Evolutionary conservation across 768 basidiomycete genomes (phyloP).

Genomic region (Hygrophoropsis aurantiaca): DNA sequence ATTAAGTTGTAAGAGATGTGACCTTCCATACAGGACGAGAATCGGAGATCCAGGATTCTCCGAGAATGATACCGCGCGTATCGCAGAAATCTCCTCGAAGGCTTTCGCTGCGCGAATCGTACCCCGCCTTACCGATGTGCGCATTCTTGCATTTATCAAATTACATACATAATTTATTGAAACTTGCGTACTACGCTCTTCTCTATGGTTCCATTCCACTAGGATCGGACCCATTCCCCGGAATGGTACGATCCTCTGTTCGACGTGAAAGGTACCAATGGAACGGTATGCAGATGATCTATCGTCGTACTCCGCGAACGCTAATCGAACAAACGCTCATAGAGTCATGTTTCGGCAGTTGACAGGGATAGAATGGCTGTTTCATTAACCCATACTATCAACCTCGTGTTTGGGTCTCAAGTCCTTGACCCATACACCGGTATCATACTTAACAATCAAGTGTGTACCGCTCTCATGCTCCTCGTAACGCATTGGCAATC

Average conservation of each 20-base stretch:
- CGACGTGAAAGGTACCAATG: constrained; percentile 52
- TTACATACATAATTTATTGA: no score
- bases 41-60: constrained; percentile 50
- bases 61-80: constrained; percentile 30
- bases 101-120: constrained; percentile 41
- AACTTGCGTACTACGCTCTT: no score
- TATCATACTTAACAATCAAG: constrained; percentile 87
- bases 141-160: no score
- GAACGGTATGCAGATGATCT: constrained; percentile 42
- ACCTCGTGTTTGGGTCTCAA: constrained; percentile 84
- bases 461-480: no score
- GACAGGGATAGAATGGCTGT: constrained; percentile 89
- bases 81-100: constrained; percentile 42
- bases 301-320: constrained; percentile 1
- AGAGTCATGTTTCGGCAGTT: constrained; percentile 85
- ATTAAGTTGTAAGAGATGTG: not conserved
- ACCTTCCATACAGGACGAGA: constrained; percentile 36
- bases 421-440: constrained; percentile 88
- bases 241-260: constrained; percentile 53
- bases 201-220: constrained; percentile 1
- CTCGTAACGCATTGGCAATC: constrained; percentile 3
- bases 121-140: constrained; percentile 48
- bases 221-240: constrained; percentile 51
- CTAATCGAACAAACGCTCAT: constrained; percentile 9
- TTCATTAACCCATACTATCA: constrained; percentile 84